Evolutionary conservation across 768 basidiomycete species (phyloP), one percentile per base, ranked within the genome.

Genomic region (Trametes elegans): DNA sequence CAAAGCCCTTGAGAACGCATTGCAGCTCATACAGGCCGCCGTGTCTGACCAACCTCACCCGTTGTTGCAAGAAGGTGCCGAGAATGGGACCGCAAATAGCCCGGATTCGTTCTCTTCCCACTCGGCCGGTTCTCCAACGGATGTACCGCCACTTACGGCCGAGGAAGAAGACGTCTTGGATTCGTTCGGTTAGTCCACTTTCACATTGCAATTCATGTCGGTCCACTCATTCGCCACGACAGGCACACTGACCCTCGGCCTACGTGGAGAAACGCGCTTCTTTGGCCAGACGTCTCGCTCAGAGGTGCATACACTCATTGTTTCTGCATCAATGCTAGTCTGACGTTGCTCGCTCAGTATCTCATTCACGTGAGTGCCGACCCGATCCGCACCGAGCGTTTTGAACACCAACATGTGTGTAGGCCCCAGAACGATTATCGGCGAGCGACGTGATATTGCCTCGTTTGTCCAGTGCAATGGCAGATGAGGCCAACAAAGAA

Each of bases 231-330:
- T 34, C 35, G 44, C 21, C 11, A 2, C 3, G 3, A 10, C 46
- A 83, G 83, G 83, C 16, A 85, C 84, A 8, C 69, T 87, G 46
- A 78, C 77, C 3, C 73, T 87, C 23, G 81, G 78, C n/a, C 65
- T 75, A 21, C 67, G 77, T 42, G 83, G 82, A 0, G 80, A 81
- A 58, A 74, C 78, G 0, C 76, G 69, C 31, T 86, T 83, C 65
- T 73, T 84, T 53, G 85, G 88, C 16, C 76, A 77, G 53, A 88
- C 85, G 0, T 83, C 88, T 6, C 79, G 85, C 32, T 76, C 84
- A 21, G 87, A 89, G 76, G 86, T 87, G 59, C 46, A 78, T 28
- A 9, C 18, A 18, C 16, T 26, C 23, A 39, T 27, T 8, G 13
- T 3, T 32, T 2, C 19, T 36, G 3, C 13, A 27, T 49, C 9